These are phyloP conservation scores for Handroanthus guayacan DNA, from an alignment of 257 asterid species.

Conservation along the genomic window DNA sequence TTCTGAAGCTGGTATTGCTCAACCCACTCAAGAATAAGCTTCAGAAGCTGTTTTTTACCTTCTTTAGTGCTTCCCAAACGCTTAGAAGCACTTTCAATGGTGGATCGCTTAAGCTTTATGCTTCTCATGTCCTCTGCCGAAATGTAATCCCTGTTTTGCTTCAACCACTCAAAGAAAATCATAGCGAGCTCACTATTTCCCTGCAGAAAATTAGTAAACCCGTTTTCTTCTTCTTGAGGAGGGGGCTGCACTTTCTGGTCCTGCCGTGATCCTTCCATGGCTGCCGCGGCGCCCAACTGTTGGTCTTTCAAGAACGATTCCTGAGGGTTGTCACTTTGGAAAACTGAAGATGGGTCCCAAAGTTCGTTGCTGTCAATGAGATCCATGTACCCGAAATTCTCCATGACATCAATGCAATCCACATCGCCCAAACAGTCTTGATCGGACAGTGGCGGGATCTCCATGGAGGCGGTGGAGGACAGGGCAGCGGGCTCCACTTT, in stretches of 20 bases:
- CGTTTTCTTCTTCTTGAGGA: conserved; percentile 24
- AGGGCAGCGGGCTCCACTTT: conserved; percentile 35
- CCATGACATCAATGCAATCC: conserved; percentile 66
- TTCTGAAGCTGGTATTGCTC: conserved; percentile 75
- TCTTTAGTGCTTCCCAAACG: conserved; percentile 70
- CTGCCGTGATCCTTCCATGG: not conserved
- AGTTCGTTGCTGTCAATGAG: conserved; percentile 63
- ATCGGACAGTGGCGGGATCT: conserved; percentile 39
- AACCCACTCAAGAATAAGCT: conserved; percentile 88
- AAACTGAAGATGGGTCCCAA: conserved; percentile 77
- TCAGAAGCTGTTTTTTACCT: conserved; percentile 77
- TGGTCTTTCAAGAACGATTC: conserved; percentile 31
- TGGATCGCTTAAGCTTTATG: conserved; percentile 80
- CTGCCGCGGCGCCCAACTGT: not conserved
- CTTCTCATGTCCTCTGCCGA: conserved; percentile 86
- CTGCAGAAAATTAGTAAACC: conserved; percentile 51
- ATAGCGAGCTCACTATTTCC: conserved; percentile 68
- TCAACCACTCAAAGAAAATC: conserved; percentile 86
- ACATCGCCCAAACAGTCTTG: conserved; percentile 36
- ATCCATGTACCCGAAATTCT: conserved; percentile 77
- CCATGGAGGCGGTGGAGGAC: conserved; percentile 63
- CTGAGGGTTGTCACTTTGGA: conserved; percentile 50
- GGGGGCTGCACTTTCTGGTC: not conserved
- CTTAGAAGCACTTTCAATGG: conserved; percentile 77
- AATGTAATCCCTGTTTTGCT: conserved; percentile 73